Conservation (phyloP, 2,329 filamentous ascomycete species). For the Nectriaceae sp. region DNA sequence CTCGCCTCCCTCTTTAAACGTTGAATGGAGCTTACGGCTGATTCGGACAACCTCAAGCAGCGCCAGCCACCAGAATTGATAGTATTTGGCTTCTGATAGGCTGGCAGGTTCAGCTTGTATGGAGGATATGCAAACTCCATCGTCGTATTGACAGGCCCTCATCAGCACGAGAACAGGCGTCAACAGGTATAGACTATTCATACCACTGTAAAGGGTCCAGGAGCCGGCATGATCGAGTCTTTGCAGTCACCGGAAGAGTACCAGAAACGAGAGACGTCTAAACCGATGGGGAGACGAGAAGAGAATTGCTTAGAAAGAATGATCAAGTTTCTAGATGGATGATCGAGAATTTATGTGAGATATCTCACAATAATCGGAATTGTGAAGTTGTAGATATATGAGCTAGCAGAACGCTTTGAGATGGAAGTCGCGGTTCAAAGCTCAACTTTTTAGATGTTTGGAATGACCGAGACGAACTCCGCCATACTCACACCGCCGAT, state of each 20-base stretch:
- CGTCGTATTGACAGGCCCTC: neutral
- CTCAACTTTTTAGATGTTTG: too few species aligned
- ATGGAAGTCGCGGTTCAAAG: neutral
- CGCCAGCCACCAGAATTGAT: too few species aligned
- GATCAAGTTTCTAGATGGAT: neutral
- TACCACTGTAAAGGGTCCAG: neutral
- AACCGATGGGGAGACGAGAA: neutral
- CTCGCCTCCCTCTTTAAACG: too few species aligned
- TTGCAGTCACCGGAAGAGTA: neutral
- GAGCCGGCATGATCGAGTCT: neutral
- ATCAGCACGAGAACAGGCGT: neutral
- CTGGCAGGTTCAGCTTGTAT: too few species aligned
- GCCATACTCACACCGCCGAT: neutral
- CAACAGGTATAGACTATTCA: neutral
- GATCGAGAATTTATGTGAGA: slow-evolving; percentile 11
- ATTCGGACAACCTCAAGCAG: too few species aligned
- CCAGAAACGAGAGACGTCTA: neutral
- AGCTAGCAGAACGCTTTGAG: neutral
- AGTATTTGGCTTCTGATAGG: too few species aligned
- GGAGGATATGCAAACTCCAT: too few species aligned
- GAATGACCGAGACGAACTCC: too few species aligned
- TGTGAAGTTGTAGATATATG: neutral
- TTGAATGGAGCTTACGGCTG: too few species aligned
- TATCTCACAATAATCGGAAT: neutral
- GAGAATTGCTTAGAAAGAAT: neutral